phyloP scores from a whole-genome alignment of 352 stramenopile genomes.

The Globisporangium lucens region DNA sequence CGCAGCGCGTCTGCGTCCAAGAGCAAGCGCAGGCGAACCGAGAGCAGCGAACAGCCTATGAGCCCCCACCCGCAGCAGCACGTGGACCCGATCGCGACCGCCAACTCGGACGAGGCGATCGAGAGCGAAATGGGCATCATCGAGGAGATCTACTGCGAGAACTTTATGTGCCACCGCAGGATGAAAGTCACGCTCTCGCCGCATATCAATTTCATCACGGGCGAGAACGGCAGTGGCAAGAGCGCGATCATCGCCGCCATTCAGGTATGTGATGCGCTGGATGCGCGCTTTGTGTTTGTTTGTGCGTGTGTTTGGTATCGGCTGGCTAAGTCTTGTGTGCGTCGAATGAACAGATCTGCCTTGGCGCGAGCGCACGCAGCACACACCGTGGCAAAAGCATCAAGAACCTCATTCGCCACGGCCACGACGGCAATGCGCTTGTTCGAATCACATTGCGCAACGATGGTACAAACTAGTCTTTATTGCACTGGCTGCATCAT shows the following conservation, averaged over 20 bases:
- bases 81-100: conserved; percentile 1
- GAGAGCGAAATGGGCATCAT: conserved; percentile 92
- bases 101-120: conserved; percentile 28
- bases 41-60: conserved; percentile 4
- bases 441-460: conserved; percentile 94
- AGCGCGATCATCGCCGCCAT: conserved; percentile 96
- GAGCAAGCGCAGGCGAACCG: conserved; percentile 7
- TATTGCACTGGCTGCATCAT: background rate
- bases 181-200: conserved; percentile 82
- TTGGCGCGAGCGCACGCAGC: conserved; percentile 89
- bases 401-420: conserved; percentile 94
- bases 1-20: background rate
- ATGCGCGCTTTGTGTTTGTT: background rate
- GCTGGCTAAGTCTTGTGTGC: background rate
- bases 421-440: conserved; percentile 79
- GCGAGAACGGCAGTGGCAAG: conserved; percentile 95
- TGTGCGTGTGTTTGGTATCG: background rate
- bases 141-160: conserved; percentile 94
- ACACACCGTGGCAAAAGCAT: conserved; percentile 95
- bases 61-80: background rate
- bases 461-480: conserved; percentile 28
- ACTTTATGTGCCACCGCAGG: conserved; percentile 98
- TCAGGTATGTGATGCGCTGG: conserved; percentile 62
- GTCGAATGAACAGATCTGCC: conserved; percentile 85
- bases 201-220: conserved; percentile 89